Evolutionary conservation across 2,329 filamentous ascomycete genomes (phyloP), one percentile per base, ranked within the genome.

Genomic region (Cercospora sp.): DNA sequence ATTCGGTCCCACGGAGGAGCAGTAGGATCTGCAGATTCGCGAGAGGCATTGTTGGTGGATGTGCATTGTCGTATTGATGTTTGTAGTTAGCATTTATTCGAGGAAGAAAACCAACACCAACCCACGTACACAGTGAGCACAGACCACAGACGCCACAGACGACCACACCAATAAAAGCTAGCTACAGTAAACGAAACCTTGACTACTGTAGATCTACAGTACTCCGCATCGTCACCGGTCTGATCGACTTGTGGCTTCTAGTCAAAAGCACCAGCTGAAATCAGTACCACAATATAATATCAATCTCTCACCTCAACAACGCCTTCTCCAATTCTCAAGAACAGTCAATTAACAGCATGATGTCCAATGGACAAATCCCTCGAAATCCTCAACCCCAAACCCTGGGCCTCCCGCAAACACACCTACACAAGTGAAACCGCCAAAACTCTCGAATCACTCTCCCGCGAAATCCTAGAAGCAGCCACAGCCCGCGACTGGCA

Each of bases 391-490:
- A 66, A 62, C 30, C 69, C 64, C 13, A 60, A 60, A 18, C 64
- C 69, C 26, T 70, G 66, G 64, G 69, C 69, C 23, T 68, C 66
- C 3, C 45, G 64, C 30, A 63, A 64, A 53, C 63, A 66, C 10
- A 26, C 64, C 13, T 65, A 63, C 45, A 63, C 66, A 10, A 66
- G 66, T 36, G 60, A 66, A 16, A 62, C 64, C 9, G 58, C 66
- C 2, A 57, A 57, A 26, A 16, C 61, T 2, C 42, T 69, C 20
- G 62, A 69, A 57, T n/a, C 33, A 5, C 48, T 61, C 16, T 63
- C 68, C 2, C 36, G 36, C 16, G 23, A 63, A 48, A 51, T 70
- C 6, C 28, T 68, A 8, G n/a, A 48, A 16, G 58, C 40, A 42
- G 68, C 68, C 5, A 66, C 68, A 5, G 31, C 48, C 1, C 66